Percentiles rank a stretch among this genome's conserved stretches.
Conservation (phyloP, 441 rosid species). For the Manihot esculenta region DNA sequence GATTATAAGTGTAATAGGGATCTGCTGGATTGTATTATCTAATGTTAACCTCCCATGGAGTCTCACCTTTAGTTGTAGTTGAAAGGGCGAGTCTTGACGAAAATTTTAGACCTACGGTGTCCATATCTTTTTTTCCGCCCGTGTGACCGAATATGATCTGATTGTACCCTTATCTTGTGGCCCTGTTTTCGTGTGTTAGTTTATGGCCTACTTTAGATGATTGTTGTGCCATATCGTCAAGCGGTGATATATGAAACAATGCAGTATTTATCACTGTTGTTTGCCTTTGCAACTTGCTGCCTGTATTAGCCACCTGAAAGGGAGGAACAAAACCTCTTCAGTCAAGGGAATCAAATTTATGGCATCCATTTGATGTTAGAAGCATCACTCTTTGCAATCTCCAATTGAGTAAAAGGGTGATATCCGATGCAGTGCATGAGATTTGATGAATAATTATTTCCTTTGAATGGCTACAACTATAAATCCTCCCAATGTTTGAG, state of each 20-base stretch:
- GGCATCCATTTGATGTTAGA: not conserved
- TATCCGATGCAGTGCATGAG: not conserved
- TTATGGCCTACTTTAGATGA: too few relatives aligned
- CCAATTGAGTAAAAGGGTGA: not conserved
- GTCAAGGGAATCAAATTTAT: not conserved
- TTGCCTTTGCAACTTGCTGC: not conserved
- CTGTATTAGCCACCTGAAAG: not conserved
- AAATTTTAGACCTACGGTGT: too few relatives aligned
- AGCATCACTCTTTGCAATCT: not conserved
- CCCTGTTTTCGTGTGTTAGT: too few relatives aligned
- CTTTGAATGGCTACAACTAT: not conserved
- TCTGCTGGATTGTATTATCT: too few relatives aligned
- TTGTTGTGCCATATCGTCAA: too few relatives aligned
- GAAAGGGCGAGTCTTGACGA: too few relatives aligned
- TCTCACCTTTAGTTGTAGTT: too few relatives aligned
- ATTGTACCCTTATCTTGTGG: too few relatives aligned
- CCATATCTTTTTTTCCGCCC: too few relatives aligned
- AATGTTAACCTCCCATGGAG: too few relatives aligned
- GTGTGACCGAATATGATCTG: too few relatives aligned
- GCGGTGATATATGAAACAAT: not conserved
- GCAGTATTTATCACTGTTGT: not conserved
- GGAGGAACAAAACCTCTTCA: not conserved
- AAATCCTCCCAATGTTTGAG: not conserved
- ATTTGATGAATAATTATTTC: not conserved
- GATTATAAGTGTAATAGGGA: too few relatives aligned